A percentile compares a stretch with the other conserved stretches of the same genome.
Evolutionary conservation across 257 asterid species (phyloP).

Genomic region (Coffea eugenioides): DNA sequence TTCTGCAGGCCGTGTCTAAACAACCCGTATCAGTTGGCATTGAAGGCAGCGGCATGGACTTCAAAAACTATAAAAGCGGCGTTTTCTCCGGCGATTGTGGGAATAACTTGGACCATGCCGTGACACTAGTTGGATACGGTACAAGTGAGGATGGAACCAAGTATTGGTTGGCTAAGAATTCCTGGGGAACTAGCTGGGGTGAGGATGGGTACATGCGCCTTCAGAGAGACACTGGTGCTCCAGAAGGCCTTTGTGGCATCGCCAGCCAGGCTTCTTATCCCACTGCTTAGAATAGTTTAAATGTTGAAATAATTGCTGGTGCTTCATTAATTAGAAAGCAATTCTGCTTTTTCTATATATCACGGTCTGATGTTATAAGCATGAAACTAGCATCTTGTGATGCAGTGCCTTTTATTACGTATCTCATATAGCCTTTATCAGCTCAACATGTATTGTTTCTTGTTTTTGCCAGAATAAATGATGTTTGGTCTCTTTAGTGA

Average conservation of each 20-base stretch:
- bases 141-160: constrained; percentile 19
- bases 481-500: too few species aligned
- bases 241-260: constrained; percentile 38
- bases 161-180: constrained; percentile 41
- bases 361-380: not conserved
- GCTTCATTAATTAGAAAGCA: not conserved
- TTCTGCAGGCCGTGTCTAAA: constrained; percentile 34
- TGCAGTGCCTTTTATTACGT: too few species aligned
- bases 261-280: constrained; percentile 26
- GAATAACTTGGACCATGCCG: constrained; percentile 32
- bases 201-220: constrained; percentile 29
- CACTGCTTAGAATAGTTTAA: not conserved
- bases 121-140: constrained; percentile 33
- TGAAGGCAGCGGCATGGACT: constrained; percentile 27
- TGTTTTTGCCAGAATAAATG: too few species aligned
- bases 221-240: constrained; percentile 23
- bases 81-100: constrained; percentile 37
- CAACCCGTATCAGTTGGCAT: constrained; percentile 43
- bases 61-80: constrained; percentile 35
- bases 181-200: constrained; percentile 38
- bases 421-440: too few species aligned
- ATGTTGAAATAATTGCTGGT: not conserved
- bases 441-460: too few species aligned
- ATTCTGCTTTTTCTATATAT: not conserved
- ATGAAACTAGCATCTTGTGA: too few species aligned